phyloP scores from a whole-genome alignment of 2,329 filamentous ascomycete genomes.

The Xylaria sp. region DNA sequence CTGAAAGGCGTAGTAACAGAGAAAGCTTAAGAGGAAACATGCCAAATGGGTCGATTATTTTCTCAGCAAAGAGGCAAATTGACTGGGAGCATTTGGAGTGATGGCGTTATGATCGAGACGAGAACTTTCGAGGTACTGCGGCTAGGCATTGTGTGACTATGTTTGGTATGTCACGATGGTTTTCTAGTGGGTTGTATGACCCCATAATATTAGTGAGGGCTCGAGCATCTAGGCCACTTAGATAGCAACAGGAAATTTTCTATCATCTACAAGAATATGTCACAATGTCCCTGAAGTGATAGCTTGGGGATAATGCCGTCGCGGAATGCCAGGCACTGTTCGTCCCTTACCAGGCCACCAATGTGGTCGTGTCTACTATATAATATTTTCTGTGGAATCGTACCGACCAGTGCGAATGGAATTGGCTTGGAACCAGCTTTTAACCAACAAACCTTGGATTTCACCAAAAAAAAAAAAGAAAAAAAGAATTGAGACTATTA shows the following conservation, averaged over 20 bases:
- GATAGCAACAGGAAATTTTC: background rate
- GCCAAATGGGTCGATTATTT: background rate
- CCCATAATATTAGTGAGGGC: background rate
- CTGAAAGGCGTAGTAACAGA: constrained; percentile 47
- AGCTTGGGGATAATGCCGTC: too few relatives aligned
- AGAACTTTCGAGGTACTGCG: background rate
- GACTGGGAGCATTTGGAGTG: constrained; percentile 8
- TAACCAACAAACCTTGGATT: background rate
- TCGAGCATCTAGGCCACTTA: background rate
- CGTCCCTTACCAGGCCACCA: too few relatives aligned
- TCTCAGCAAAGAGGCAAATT: constrained; percentile 1
- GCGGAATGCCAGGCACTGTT: too few relatives aligned
- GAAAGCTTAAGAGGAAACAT: constrained; percentile 37
- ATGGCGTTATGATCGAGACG: background rate
- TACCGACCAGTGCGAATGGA: background rate
- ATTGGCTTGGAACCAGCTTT: background rate
- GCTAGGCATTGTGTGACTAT: background rate
- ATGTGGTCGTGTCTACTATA: too few relatives aligned
- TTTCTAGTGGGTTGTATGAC: background rate
- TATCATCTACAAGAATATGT: background rate
- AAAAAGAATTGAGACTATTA: background rate
- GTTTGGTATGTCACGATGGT: background rate
- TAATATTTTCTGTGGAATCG: too few relatives aligned
- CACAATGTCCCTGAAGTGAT: too few relatives aligned
- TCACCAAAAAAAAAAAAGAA: background rate